Evolutionary conservation across 192 early-diverging fungal genomes (phyloP).

Genomic region (Cladochytrium replicatum): DNA sequence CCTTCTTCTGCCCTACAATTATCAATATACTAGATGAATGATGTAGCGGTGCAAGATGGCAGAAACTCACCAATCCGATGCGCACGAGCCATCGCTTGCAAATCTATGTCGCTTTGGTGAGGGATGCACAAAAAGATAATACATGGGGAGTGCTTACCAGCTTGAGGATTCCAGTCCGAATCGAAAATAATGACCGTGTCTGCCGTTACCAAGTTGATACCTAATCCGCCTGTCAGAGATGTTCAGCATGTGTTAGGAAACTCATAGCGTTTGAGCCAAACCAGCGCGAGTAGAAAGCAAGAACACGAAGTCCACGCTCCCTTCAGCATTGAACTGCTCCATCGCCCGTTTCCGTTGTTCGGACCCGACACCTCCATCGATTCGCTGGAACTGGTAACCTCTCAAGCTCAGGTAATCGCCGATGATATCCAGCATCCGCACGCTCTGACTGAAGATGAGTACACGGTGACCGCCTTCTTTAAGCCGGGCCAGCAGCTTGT

Average conservation of each 20-base stretch:
- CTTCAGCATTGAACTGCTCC: conserved; percentile 94
- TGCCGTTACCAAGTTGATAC: conserved; percentile 92
- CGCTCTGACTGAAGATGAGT: conserved; percentile 97
- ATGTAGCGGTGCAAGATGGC: no score
- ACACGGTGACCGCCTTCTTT: conserved; percentile 90
- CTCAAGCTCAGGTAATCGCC: conserved; percentile 85
- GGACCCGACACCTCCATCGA: conserved; percentile 84
- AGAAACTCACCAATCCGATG: conserved; percentile 67
- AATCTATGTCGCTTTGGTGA: conserved; percentile 55
- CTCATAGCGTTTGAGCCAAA: no score
- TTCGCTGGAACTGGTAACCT: conserved; percentile 79
- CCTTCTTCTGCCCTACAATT: conserved; percentile 80
- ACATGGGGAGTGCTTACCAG: conserved; percentile 24
- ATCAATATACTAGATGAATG: conserved; percentile 1
- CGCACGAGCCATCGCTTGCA: conserved; percentile 96
- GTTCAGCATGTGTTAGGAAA: no score
- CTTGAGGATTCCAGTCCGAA: conserved; percentile 85
- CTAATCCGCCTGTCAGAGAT: no score
- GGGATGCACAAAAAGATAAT: background rate
- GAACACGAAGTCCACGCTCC: conserved; percentile 90
- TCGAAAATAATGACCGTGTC: conserved; percentile 95
- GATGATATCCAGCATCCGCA: conserved; percentile 92
- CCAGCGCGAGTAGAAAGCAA: conserved; percentile 94
- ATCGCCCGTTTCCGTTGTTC: conserved; percentile 92
- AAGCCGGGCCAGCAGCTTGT: conserved; percentile 85